Percentiles rank a stretch among this genome's conserved stretches.
phyloP scores from a whole-genome alignment of 345 rosid species.

The Eutrema yunnanense region DNA sequence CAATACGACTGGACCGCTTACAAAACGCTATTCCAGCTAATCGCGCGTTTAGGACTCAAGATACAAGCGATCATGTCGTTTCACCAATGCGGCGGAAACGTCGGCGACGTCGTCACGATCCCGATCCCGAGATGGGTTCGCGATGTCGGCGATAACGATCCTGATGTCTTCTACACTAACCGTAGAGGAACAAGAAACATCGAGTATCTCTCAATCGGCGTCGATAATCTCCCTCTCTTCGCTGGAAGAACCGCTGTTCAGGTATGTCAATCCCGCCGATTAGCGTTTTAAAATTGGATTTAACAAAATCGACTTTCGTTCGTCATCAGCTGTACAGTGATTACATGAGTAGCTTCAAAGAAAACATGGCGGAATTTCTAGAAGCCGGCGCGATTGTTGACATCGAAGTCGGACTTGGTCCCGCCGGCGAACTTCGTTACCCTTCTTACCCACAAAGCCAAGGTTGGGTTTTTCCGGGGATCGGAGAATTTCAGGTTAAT shows the following conservation, averaged over 20 bases:
- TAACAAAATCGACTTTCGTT: neutral
- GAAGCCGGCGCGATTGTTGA: slow-evolving; percentile 54
- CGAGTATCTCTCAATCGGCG: slow-evolving; percentile 64
- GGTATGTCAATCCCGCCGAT: slow-evolving; percentile 28
- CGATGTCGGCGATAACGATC: slow-evolving; percentile 44
- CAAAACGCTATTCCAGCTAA: slow-evolving; percentile 49
- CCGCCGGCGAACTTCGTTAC: slow-evolving; percentile 88
- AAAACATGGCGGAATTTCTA: slow-evolving; percentile 55
- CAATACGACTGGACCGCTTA: slow-evolving; percentile 75
- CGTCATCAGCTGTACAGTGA: slow-evolving; percentile 57
- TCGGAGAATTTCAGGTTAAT: slow-evolving; percentile 76
- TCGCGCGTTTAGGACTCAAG: slow-evolving; percentile 46
- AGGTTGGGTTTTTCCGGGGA: slow-evolving; percentile 83
- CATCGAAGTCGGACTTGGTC: slow-evolving; percentile 85
- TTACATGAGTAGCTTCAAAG: slow-evolving; percentile 74
- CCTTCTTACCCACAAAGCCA: slow-evolving; percentile 71
- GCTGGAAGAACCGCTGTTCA: slow-evolving; percentile 59
- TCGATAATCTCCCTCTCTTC: slow-evolving; percentile 53
- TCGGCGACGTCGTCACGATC: slow-evolving; percentile 69
- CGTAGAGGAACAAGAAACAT: slow-evolving; percentile 48
- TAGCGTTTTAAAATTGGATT: neutral
- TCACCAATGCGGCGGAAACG: slow-evolving; percentile 86
- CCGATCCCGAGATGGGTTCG: slow-evolving; percentile 75
- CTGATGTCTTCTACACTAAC: slow-evolving; percentile 67
- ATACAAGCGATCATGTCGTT: slow-evolving; percentile 82